A percentile compares a stretch with the other conserved stretches of the same genome.
phyloP scores from a whole-genome alignment of 2,329 filamentous ascomycete species.

The Fragosphaeria purpurea region DNA sequence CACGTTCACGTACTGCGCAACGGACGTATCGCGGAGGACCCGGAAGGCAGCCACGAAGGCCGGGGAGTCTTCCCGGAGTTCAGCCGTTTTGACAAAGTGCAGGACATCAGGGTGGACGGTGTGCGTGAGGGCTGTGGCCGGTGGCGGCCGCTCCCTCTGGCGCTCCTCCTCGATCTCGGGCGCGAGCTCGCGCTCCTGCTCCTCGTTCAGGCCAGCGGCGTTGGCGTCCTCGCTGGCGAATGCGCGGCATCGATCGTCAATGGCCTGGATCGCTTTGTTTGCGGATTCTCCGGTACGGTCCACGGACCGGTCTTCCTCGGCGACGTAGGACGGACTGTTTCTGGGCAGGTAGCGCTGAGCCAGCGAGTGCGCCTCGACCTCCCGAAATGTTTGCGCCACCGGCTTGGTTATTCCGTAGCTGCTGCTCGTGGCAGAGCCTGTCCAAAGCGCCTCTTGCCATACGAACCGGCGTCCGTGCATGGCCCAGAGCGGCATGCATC shows the following conservation, averaged over 20 bases:
- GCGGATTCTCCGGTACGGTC: not conserved
- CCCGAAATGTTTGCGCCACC: not conserved
- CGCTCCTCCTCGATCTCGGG: slow-evolving; percentile 54
- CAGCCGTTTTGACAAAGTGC: slow-evolving; percentile 29
- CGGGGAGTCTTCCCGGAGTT: slow-evolving; percentile 14
- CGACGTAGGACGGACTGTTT: not conserved
- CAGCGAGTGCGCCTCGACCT: not conserved
- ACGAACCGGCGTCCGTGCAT: slow-evolving; percentile 44
- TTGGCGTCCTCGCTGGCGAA: slow-evolving; percentile 23
- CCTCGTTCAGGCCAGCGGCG: slow-evolving; percentile 42
- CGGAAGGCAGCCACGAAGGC: slow-evolving; percentile 37
- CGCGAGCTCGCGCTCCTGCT: slow-evolving; percentile 59
- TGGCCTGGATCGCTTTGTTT: slow-evolving; percentile 8
- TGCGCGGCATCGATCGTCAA: slow-evolving; percentile 25
- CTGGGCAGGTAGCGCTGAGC: slow-evolving; percentile 2
- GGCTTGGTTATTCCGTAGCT: slow-evolving; percentile 11
- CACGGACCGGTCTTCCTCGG: too few species aligned
- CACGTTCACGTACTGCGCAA: slow-evolving; percentile 23
- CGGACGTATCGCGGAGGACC: slow-evolving; percentile 30
- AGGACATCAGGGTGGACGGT: slow-evolving; percentile 31
- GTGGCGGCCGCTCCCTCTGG: slow-evolving; percentile 38
- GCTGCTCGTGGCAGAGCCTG: not conserved
- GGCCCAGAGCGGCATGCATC: slow-evolving; percentile 49
- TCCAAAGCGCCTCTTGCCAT: slow-evolving; percentile 20
- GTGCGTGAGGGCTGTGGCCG: slow-evolving; percentile 30